A percentile compares a stretch with the other conserved stretches of the same genome.
Evolutionary conservation across 2,329 filamentous ascomycete species (phyloP).

Genomic region (Drechslerella stenobrocha): DNA sequence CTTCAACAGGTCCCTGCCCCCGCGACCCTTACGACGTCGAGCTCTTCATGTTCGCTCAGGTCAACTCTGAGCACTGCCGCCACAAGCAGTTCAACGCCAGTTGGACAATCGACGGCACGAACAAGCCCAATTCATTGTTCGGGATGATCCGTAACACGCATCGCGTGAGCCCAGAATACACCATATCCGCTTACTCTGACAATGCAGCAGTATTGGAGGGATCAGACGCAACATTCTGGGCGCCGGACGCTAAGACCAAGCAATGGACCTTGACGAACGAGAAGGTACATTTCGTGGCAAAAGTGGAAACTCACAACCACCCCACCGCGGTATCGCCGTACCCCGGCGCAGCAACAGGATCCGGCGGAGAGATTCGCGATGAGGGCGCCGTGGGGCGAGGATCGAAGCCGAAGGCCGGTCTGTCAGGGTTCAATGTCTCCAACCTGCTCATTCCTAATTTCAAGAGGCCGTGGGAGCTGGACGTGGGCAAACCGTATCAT

Average conservation of each 20-base stretch:
- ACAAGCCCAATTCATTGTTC: conserved; percentile 80
- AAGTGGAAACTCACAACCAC: conserved; percentile 98
- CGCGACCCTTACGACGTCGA: conserved; percentile 82
- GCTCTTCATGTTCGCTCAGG: conserved; percentile 98
- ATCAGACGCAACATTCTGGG: conserved; percentile 75
- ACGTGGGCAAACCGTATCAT: conserved; percentile 85
- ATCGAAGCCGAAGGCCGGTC: conserved; percentile 87
- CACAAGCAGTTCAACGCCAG: conserved; percentile 94
- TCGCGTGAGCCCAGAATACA: conserved; percentile 72
- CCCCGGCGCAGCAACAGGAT: conserved; percentile 89
- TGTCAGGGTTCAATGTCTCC: conserved; percentile 92
- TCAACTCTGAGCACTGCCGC: conserved; percentile 91
- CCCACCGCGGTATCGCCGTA: conserved; percentile 94
- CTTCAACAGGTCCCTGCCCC: conserved; percentile 63
- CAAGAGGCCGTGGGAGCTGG: conserved; percentile 82
- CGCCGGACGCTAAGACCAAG: conserved; percentile 80
- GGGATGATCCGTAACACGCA: conserved; percentile 97
- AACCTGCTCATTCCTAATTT: conserved; percentile 86
- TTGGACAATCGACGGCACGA: conserved; percentile 88
- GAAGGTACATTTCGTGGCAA: conserved; percentile 80
- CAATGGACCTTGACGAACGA: conserved; percentile 88
- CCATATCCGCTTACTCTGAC: conserved; percentile 95
- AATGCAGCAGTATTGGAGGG: conserved; percentile 92
- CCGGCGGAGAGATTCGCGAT: conserved; percentile 92
- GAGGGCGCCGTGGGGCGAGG: conserved; percentile 92